Evolutionary conservation across 2,329 filamentous ascomycete species (phyloP).

Genomic region (Trichoderma afroharzianum): DNA sequence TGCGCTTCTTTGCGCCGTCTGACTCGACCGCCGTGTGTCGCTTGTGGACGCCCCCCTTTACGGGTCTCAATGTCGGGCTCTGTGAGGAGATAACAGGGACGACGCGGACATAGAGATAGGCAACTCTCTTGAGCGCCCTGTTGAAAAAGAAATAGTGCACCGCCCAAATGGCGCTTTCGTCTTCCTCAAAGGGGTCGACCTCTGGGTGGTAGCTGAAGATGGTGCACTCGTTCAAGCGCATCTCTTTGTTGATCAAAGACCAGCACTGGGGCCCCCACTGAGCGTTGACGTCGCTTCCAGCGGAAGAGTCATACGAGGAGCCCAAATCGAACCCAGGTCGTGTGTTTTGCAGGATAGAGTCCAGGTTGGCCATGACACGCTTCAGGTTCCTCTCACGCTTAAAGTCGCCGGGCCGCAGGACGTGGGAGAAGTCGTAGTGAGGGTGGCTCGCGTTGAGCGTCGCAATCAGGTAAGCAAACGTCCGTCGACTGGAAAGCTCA

Average conservation of each 20-base stretch:
- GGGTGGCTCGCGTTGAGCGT: constrained; percentile 90
- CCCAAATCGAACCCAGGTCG: constrained; percentile 57
- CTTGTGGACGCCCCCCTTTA: constrained; percentile 28
- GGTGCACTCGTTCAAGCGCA: constrained; percentile 83
- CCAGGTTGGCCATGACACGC: constrained; percentile 79
- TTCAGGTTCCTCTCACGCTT: constrained; percentile 76
- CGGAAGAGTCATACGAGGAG: constrained; percentile 40
- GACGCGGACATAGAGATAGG: constrained; percentile 89
- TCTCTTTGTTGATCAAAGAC: constrained; percentile 89
- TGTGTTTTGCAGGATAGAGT: constrained; percentile 83
- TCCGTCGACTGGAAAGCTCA: constrained; percentile 82
- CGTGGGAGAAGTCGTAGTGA: constrained; percentile 93
- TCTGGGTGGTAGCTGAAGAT: constrained; percentile 87
- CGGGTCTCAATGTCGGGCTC: constrained; percentile 48
- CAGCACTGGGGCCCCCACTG: constrained; percentile 89
- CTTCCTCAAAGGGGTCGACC: constrained; percentile 85
- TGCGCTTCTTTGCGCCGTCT: constrained; percentile 60
- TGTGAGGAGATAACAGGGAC: constrained; percentile 69
- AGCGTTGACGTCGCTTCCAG: constrained; percentile 49
- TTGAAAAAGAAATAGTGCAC: constrained; percentile 98
- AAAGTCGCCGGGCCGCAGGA: constrained; percentile 85
- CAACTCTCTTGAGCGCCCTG: constrained; percentile 84
- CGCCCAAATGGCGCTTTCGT: constrained; percentile 92
- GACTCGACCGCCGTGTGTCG: constrained; percentile 32
- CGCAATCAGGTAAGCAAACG: constrained; percentile 93